A percentile compares a stretch with the other conserved stretches of the same genome.
phyloP scores from a whole-genome alignment of 257 asterid genomes.

The Cynanchum wilfordii region DNA sequence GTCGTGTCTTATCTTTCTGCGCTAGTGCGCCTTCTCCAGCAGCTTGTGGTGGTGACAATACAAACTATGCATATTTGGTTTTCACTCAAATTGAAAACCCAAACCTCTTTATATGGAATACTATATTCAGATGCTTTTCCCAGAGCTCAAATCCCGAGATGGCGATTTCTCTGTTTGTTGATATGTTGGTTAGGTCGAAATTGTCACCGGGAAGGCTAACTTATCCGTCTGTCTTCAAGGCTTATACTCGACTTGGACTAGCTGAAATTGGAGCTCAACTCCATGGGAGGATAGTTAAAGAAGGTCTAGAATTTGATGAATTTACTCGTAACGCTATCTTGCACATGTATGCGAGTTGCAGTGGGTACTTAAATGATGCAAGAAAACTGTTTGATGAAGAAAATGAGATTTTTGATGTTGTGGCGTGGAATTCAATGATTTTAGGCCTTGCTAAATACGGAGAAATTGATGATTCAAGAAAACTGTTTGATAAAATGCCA shows the following conservation, averaged over 20 bases:
- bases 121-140: conserved; percentile 63
- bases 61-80: conserved; percentile 44
- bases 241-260: conserved; percentile 50
- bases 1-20: conserved; percentile 52
- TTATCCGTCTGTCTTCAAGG: conserved; percentile 74
- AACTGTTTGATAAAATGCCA: conserved; percentile 46
- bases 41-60: conserved; percentile 21
- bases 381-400: conserved; percentile 49
- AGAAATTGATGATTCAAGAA: conserved; percentile 48
- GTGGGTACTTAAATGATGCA: conserved; percentile 49
- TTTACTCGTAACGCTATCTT: conserved; percentile 50
- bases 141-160: conserved; percentile 46
- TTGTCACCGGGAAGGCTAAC: conserved; percentile 46
- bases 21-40: conserved; percentile 26
- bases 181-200: conserved; percentile 40
- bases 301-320: conserved; percentile 49
- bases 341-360: conserved; percentile 54
- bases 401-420: conserved; percentile 36
- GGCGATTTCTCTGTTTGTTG: conserved; percentile 47
- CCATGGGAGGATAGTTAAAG: conserved; percentile 59
- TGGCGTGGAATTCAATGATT: conserved; percentile 74
- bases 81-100: conserved; percentile 38
- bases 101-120: conserved; percentile 63
- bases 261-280: conserved; percentile 62
- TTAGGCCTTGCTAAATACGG: conserved; percentile 61